phyloP scores from a whole-genome alignment of 192 early-diverging fungal genomes.

The Coemansia sp. region DNA sequence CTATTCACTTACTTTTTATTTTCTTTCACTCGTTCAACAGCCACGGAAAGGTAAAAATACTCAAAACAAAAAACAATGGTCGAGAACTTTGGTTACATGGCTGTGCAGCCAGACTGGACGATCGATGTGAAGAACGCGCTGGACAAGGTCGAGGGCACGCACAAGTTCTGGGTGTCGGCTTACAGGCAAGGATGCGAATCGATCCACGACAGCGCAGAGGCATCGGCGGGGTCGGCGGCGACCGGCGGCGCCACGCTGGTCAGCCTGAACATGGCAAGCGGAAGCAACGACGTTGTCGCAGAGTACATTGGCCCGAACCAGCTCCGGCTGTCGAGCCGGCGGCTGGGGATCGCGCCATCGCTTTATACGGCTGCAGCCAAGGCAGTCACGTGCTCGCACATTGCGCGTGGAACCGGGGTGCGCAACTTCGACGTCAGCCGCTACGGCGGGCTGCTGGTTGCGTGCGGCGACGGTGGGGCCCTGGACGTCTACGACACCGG shows the following conservation, averaged over 20 bases:
- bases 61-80: constrained; percentile 19
- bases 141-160: constrained; percentile 13
- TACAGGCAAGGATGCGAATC: constrained; percentile 34
- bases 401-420: constrained; percentile 28
- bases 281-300: constrained; percentile 9
- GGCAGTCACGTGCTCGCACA: constrained; percentile 31
- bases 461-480: constrained; percentile 39
- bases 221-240: constrained; percentile 6
- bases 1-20: not conserved
- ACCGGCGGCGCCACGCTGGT: constrained; percentile 7
- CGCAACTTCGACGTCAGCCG: constrained; percentile 43
- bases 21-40: not conserved
- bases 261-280: constrained; percentile 1
- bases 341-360: constrained; percentile 13
- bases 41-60: not conserved
- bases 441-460: constrained; percentile 40
- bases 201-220: constrained; percentile 31
- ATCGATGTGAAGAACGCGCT: constrained; percentile 41
- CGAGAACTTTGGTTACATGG: constrained; percentile 38
- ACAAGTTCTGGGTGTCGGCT: constrained; percentile 53
- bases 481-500: constrained; percentile 44
- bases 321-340: constrained; percentile 28
- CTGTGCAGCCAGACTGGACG: constrained; percentile 57
- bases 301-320: constrained; percentile 28
- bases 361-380: constrained; percentile 24